Percentiles rank a stretch among this genome's conserved stretches.
Conservation (phyloP, 2,329 filamentous ascomycete genomes). For the Xylaria sp. region DNA sequence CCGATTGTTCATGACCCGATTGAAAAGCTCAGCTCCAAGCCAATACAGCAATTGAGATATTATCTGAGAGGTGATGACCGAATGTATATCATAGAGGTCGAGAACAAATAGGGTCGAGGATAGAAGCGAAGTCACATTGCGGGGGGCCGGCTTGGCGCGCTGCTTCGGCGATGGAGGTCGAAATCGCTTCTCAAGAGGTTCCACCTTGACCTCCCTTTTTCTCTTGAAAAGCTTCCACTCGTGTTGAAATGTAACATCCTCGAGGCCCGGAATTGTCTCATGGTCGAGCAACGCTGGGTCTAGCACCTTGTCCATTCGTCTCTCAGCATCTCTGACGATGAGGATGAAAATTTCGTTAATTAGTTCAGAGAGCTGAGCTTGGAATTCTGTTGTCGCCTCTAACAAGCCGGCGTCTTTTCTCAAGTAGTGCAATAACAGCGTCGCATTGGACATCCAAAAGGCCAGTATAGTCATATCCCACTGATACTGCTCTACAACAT, state of each 20-base stretch:
- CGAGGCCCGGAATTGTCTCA: constrained; percentile 96
- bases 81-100: constrained; percentile 98
- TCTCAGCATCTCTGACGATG: constrained; percentile 93
- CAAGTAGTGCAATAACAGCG: constrained; percentile 90
- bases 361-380: constrained; percentile 89
- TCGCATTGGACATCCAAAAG: constrained; percentile 98
- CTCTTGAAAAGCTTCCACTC: constrained; percentile 98
- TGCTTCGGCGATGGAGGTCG: constrained; percentile 93
- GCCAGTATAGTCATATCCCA: constrained; percentile 99
- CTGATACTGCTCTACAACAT: constrained; percentile 91
- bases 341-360: constrained; percentile 99
- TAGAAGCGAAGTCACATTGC: constrained; percentile 93
- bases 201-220: constrained; percentile 87
- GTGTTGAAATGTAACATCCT: constrained; percentile 95
- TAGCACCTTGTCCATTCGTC: constrained; percentile 93
- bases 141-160: constrained; percentile 86
- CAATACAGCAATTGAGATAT: constrained; percentile 93
- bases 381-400: constrained; percentile 83
- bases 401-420: constrained; percentile 90
- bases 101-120: constrained; percentile 97
- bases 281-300: constrained; percentile 95
- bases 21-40: constrained; percentile 95
- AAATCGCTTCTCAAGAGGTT: constrained; percentile 88
- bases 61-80: constrained; percentile 91
- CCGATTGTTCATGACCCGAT: constrained; percentile 94